Base-by-base conservation (phyloP, 345 rosid species). In the Linum tenue region DNA sequence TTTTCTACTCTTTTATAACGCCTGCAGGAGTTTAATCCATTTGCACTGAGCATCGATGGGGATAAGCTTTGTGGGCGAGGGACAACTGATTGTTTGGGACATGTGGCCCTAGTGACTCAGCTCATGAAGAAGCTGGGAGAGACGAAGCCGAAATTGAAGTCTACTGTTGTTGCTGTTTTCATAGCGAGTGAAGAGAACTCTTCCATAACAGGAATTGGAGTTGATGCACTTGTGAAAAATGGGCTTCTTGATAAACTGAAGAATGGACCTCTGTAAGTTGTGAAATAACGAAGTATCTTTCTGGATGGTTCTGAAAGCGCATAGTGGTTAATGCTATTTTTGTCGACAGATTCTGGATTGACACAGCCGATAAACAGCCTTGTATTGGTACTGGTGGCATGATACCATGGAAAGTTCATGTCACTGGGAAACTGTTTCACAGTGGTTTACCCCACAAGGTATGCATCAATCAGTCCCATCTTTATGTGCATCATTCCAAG, bases 311-410 rank as follows among this genome's bases (percentile, higher is more conserved):
- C 5, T 4, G 9, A 41, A 8, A 36, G 63, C 64, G 61, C 68
- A 5, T 15, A 44, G 39, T 42, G 39, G 60, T 67, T 55, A 42
- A 42, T 71, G 38, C 57, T 64, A 7, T 72, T 66, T 35, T 59
- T 43, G 63, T 71, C 56, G 59, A 60, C 77, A 94, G 99, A 65
- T 95, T 43, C 80, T 95, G 99, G 99, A 91, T 91, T 73, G 99
- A 95, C 73, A 84, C 95, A 1, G 99, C 99, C 10, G 97, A 95
- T 78, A 95, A 95, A 72, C 99, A 95, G 73, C 99, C 97, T 59
- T 95, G 97, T 80, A 78, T 95, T 75, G 99, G 99, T 77, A 91
- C 97, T 8, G 99, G 99, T 50, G 99, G 99, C 71, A 83, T 82
- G 90, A 82, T 95, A 64, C 97, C 99, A 1, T 95, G 97, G 99